A percentile compares a stretch with the other conserved stretches of the same genome.
phyloP scores from a whole-genome alignment of 129 eudicot species.

The Lonicera japonica region DNA sequence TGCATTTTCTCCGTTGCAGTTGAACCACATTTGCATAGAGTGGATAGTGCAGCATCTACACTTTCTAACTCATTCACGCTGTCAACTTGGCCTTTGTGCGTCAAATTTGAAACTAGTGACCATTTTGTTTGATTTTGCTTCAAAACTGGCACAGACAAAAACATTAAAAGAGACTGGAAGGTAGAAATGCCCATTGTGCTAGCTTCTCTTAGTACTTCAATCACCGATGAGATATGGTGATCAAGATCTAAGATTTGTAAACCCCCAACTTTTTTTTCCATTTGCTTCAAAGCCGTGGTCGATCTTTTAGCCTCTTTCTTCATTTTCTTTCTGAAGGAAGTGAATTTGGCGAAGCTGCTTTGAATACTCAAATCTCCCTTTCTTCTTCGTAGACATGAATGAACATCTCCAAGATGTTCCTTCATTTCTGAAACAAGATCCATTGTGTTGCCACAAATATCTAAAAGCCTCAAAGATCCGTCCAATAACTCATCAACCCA shows the following conservation, averaged over 20 bases:
- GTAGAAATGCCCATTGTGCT: conserved; percentile 25
- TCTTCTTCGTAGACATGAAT: neutral
- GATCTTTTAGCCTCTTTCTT: neutral
- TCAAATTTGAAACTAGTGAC: conserved; percentile 33
- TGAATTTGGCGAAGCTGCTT: neutral
- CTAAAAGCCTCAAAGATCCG: neutral
- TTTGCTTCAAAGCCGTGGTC: neutral
- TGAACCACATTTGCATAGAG: neutral
- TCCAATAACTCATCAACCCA: too few species aligned
- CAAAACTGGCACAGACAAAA: conserved; percentile 15
- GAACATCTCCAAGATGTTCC: too few species aligned
- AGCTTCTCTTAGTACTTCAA: conserved; percentile 6
- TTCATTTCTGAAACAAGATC: neutral
- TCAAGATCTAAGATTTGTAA: neutral
- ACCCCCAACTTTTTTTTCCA: neutral
- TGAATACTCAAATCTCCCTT: neutral
- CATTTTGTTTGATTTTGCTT: conserved; percentile 27
- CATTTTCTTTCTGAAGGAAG: too few species aligned
- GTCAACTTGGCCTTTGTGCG: conserved; percentile 18
- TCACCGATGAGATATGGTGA: neutral
- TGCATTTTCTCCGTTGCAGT: neutral
- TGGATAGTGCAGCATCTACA: conserved; percentile 2
- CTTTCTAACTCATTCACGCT: conserved; percentile 17
- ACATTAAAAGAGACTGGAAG: conserved; percentile 18
- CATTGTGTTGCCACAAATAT: neutral